Conservation (phyloP, 108 stramenopile species). For the Schizochytrium sp. region DNA sequence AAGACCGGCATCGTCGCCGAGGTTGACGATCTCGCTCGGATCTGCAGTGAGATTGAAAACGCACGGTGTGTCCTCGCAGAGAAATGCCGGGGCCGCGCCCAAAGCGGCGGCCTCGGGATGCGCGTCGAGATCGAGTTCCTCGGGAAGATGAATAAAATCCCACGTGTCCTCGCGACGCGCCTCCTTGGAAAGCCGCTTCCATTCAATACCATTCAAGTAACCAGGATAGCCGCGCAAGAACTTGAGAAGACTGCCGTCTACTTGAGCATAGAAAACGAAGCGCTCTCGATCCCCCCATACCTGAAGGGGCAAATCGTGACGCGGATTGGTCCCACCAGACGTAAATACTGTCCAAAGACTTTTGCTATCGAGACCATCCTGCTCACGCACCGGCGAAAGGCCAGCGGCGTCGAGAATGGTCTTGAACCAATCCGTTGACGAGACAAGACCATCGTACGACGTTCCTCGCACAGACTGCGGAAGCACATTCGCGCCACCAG, state of each 20-base stretch:
- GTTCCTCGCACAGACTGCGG: not conserved
- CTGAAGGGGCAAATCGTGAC: not conserved
- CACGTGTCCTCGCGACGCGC: not conserved
- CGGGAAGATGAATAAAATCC: not conserved
- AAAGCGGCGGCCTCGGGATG: not conserved
- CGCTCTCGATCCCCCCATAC: not conserved
- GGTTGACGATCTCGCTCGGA: not conserved
- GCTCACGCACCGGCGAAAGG: not conserved
- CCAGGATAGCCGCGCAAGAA: not conserved
- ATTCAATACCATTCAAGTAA: not conserved
- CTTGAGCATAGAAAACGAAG: not conserved
- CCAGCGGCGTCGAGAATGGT: not conserved
- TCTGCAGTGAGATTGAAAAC: not conserved
- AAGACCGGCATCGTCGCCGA: not conserved
- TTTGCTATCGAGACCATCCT: not conserved
- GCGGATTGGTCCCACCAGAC: not conserved
- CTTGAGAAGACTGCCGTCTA: not conserved
- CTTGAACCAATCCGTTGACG: not conserved
- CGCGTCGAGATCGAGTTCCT: not conserved
- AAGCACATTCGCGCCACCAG: not conserved
- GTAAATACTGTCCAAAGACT: not conserved
- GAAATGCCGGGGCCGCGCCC: not conserved
- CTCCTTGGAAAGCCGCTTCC: not conserved
- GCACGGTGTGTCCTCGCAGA: not conserved
- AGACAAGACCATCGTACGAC: not conserved